Conservation (phyloP, 768 basidiomycete genomes). For the Cyclocybe aegerita region DNA sequence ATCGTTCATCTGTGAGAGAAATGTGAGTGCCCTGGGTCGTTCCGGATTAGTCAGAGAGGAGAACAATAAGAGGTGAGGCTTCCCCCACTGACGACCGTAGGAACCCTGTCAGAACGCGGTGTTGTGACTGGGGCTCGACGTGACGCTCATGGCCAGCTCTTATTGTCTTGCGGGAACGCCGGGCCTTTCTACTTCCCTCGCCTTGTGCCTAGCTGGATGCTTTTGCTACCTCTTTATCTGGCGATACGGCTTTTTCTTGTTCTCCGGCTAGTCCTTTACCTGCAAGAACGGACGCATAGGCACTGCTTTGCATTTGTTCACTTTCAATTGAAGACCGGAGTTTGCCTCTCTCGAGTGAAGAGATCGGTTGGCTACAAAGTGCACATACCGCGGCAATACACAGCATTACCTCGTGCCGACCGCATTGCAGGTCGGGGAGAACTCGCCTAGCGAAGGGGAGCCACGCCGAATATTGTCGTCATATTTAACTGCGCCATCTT, state of each 20-base stretch:
- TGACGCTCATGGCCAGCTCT: slow-evolving; percentile 23
- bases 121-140: slow-evolving; percentile 20
- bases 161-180: slow-evolving; percentile 16
- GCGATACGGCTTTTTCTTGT: neutral
- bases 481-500: slow-evolving; percentile 2
- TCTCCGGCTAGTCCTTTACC: neutral
- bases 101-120: slow-evolving; percentile 27
- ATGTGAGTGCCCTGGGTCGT: slow-evolving; percentile 11
- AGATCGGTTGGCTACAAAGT: slow-evolving; percentile 7
- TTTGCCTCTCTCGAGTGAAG: slow-evolving; percentile 3
- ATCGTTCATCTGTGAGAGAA: slow-evolving; percentile 11
- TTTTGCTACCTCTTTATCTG: slow-evolving; percentile 8
- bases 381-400: slow-evolving; percentile 2
- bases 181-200: slow-evolving; percentile 1
- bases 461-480: slow-evolving; percentile 2
- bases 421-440: slow-evolving; percentile 10
- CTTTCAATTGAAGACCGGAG: neutral
- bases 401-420: slow-evolving; percentile 14
- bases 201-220: neutral
- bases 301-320: neutral
- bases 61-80: slow-evolving; percentile 22
- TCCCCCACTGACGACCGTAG: slow-evolving; percentile 15
- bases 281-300: neutral
- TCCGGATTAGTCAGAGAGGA: slow-evolving; percentile 15
- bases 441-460: slow-evolving; percentile 1